Evolutionary conservation across 2,329 filamentous ascomycete species (phyloP).

Genomic region (Verruconis gallopava): DNA sequence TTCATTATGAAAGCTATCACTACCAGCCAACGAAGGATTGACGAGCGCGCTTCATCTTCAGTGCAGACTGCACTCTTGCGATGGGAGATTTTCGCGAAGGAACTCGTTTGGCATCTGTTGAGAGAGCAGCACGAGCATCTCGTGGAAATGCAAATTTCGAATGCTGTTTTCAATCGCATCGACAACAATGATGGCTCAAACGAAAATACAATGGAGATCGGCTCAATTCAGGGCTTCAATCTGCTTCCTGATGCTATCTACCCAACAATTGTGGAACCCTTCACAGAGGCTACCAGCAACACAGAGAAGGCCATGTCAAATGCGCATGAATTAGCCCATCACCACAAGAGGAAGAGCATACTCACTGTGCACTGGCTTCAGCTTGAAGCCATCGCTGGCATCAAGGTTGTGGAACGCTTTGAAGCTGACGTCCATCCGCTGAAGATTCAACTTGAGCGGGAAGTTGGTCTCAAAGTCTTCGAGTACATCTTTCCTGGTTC

Average conservation of each 20-base stretch:
- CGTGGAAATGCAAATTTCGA: slow-evolving; percentile 82
- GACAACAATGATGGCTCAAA: slow-evolving; percentile 97
- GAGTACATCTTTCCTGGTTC: slow-evolving; percentile 94
- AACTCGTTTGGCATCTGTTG: slow-evolving; percentile 96
- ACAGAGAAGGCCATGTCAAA: neutral
- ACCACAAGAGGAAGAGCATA: slow-evolving; percentile 38
- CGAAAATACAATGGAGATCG: slow-evolving; percentile 80
- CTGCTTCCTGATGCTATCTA: slow-evolving; percentile 83
- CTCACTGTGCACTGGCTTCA: slow-evolving; percentile 94
- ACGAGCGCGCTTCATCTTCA: slow-evolving; percentile 44
- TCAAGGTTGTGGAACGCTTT: slow-evolving; percentile 93
- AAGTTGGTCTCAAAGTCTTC: slow-evolving; percentile 84
- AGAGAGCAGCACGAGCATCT: slow-evolving; percentile 76
- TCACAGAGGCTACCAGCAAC: slow-evolving; percentile 53
- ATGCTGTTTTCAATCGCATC: slow-evolving; percentile 85
- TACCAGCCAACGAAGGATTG: slow-evolving; percentile 76
- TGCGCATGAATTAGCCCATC: neutral
- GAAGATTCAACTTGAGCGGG: slow-evolving; percentile 83
- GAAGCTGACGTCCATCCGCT: slow-evolving; percentile 88
- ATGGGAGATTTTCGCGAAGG: slow-evolving; percentile 86
- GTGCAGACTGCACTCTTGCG: slow-evolving; percentile 63
- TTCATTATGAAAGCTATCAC: slow-evolving; percentile 99
- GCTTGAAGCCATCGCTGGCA: slow-evolving; percentile 94
- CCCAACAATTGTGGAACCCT: slow-evolving; percentile 89
- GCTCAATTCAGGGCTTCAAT: slow-evolving; percentile 79